These are phyloP conservation scores for Wickerhamomyces tratensis DNA, from an alignment of 805 yeast genomes.

Conservation along the genomic window DNA sequence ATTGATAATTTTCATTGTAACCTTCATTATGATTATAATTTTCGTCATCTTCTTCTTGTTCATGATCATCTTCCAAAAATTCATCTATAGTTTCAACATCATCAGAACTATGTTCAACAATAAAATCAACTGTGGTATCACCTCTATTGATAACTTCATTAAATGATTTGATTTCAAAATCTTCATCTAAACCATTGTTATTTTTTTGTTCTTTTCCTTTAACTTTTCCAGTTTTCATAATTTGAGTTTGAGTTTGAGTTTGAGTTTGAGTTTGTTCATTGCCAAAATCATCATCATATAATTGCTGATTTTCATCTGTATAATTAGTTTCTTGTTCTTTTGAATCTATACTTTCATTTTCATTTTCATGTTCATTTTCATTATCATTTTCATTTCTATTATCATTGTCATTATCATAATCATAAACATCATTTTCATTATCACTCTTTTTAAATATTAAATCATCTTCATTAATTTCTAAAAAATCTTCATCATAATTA, in stretches of 20 bases:
- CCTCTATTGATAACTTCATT: too few relatives aligned
- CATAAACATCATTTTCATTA: not conserved
- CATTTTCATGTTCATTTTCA: not conserved
- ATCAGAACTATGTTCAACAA: too few relatives aligned
- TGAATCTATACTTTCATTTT: not conserved
- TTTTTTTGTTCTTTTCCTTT: too few relatives aligned
- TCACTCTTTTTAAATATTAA: not conserved
- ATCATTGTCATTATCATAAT: too few relatives aligned
- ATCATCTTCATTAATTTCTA: not conserved
- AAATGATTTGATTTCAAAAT: too few relatives aligned
- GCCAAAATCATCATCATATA: not conserved
- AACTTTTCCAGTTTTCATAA: too few relatives aligned
- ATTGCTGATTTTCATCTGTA: not conserved
- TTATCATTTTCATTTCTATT: not conserved
- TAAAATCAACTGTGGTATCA: too few relatives aligned
- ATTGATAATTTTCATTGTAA: not conserved
- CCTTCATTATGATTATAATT: not conserved
- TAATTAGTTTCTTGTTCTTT: not conserved
- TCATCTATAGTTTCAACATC: too few relatives aligned
- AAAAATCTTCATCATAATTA: not conserved
- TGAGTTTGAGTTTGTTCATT: not conserved
- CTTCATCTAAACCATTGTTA: too few relatives aligned
- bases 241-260: not conserved
- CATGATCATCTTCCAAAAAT: too few relatives aligned
- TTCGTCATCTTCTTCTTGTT: too few relatives aligned